phyloP scores from a whole-genome alignment of 257 asterid species.

The Fraxinus pennsylvanica region DNA sequence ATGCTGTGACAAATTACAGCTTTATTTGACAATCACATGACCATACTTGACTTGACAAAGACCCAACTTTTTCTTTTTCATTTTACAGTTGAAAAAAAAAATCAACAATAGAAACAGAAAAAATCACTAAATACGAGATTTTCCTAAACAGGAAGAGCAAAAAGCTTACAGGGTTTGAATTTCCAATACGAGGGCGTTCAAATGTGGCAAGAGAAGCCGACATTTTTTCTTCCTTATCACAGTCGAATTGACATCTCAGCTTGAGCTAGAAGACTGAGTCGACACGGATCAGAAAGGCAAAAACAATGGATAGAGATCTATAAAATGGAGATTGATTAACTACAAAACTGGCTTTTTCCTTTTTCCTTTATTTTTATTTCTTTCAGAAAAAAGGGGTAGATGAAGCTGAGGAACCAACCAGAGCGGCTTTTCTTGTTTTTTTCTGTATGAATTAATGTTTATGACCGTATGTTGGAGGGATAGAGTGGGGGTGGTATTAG shows the following conservation, averaged over 20 bases:
- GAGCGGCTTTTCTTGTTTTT: constrained; percentile 36
- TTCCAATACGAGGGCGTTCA: constrained; percentile 87
- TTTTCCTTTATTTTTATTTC: not conserved
- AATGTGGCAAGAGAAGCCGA: constrained; percentile 78
- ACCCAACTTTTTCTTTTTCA: constrained; percentile 22
- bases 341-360: constrained; percentile 12
- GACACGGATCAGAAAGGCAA: constrained; percentile 39
- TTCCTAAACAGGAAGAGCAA: not conserved
- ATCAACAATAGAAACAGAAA: constrained; percentile 4
- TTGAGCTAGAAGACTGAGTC: constrained; percentile 30
- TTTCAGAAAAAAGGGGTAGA: constrained; percentile 22
- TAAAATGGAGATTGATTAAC: constrained; percentile 25
- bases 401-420: constrained; percentile 37
- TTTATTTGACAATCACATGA: constrained; percentile 32
- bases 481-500: not conserved
- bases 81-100: constrained; percentile 9
- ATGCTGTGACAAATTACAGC: constrained; percentile 5
- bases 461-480: not conserved
- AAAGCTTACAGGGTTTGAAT: constrained; percentile 73
- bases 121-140: constrained; percentile 19
- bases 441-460: not conserved
- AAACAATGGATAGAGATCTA: constrained; percentile 32
- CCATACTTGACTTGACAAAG: constrained; percentile 37
- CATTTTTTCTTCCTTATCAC: constrained; percentile 42
- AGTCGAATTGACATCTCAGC: constrained; percentile 35